Evolutionary conservation across 257 asterid genomes (phyloP).

Genomic region (Ocimum tenuiflorum): DNA sequence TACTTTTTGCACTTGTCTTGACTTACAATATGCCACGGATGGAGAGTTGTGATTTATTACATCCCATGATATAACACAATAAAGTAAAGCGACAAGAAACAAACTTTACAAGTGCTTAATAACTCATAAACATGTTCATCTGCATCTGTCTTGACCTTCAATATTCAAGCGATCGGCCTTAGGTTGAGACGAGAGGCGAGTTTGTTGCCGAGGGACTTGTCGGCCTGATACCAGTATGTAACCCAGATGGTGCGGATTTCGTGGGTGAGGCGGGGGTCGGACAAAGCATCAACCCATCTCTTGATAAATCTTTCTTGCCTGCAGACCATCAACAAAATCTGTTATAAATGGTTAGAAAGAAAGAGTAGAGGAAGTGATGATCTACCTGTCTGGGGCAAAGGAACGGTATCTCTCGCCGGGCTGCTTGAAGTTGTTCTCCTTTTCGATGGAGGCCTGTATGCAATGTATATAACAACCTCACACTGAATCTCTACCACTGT

Average conservation of each 20-base stretch:
- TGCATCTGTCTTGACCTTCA: too few species aligned
- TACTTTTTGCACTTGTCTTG: too few species aligned
- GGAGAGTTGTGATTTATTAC: too few species aligned
- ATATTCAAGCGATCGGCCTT: too few species aligned
- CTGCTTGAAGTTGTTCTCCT: slow-evolving; percentile 61
- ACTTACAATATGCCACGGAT: too few species aligned
- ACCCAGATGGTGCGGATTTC: slow-evolving; percentile 60
- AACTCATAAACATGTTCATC: too few species aligned
- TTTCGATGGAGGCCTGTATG: slow-evolving; percentile 36
- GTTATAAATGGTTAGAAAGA: neutral
- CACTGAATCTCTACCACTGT: too few species aligned
- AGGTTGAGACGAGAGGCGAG: slow-evolving; percentile 55
- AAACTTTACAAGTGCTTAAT: too few species aligned
- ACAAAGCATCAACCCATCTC: slow-evolving; percentile 45
- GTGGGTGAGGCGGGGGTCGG: slow-evolving; percentile 55
- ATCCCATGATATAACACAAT: too few species aligned
- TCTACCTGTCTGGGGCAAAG: slow-evolving; percentile 50
- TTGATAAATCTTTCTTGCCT: slow-evolving; percentile 54
- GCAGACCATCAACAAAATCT: too few species aligned
- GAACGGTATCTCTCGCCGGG: slow-evolving; percentile 62
- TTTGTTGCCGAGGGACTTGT: slow-evolving; percentile 69
- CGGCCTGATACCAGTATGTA: slow-evolving; percentile 63
- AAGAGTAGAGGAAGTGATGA: neutral
- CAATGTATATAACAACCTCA: too few species aligned
- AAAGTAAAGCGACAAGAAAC: too few species aligned